Evolutionary conservation across 2,329 filamentous ascomycete genomes (phyloP).

Genomic region (Camptophora hylomeconis): DNA sequence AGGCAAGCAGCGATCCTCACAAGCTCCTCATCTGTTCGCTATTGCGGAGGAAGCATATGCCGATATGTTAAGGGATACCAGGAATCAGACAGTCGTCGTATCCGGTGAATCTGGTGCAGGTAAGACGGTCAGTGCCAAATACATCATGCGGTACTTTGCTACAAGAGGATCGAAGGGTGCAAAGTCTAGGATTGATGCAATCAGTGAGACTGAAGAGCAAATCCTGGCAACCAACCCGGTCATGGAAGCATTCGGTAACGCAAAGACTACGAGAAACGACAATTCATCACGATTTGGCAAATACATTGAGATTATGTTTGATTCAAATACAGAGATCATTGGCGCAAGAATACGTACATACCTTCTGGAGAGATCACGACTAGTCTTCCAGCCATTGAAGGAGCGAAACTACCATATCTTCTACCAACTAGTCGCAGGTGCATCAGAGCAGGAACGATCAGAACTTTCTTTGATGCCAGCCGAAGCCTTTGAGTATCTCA

Average conservation of each 20-base stretch:
- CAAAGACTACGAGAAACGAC: slow-evolving; percentile 98
- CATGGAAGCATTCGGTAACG: slow-evolving; percentile 99
- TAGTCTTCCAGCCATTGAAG: slow-evolving; percentile 94
- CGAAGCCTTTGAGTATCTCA: slow-evolving; percentile 90
- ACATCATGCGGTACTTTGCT: slow-evolving; percentile 99
- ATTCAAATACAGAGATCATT: slow-evolving; percentile 87
- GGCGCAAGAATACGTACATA: slow-evolving; percentile 96
- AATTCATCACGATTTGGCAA: slow-evolving; percentile 98
- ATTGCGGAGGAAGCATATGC: slow-evolving; percentile 98
- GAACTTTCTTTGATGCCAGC: slow-evolving; percentile 67
- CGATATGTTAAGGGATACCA: slow-evolving; percentile 90
- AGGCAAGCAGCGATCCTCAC: slow-evolving; percentile 88
- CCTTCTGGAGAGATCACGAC: slow-evolving; percentile 80
- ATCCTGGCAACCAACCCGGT: slow-evolving; percentile 97
- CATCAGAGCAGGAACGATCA: slow-evolving; percentile 69
- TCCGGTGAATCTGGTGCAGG: slow-evolving; percentile 97
- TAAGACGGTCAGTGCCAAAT: slow-evolving; percentile 98
- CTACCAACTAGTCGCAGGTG: slow-evolving; percentile 89
- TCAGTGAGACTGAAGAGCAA: slow-evolving; percentile 97
- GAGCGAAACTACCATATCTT: slow-evolving; percentile 99
- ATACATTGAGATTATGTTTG: slow-evolving; percentile 99
- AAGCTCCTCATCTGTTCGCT: slow-evolving; percentile 94
- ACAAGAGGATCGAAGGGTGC: slow-evolving; percentile 75
- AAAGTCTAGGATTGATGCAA: slow-evolving; percentile 59
- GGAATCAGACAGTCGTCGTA: slow-evolving; percentile 98